A percentile compares a stretch with the other conserved stretches of the same genome.
These are phyloP conservation scores for Myriosclerotinia duriaeana DNA, from an alignment of 2,329 filamentous ascomycete genomes.

Conservation along the genomic window DNA sequence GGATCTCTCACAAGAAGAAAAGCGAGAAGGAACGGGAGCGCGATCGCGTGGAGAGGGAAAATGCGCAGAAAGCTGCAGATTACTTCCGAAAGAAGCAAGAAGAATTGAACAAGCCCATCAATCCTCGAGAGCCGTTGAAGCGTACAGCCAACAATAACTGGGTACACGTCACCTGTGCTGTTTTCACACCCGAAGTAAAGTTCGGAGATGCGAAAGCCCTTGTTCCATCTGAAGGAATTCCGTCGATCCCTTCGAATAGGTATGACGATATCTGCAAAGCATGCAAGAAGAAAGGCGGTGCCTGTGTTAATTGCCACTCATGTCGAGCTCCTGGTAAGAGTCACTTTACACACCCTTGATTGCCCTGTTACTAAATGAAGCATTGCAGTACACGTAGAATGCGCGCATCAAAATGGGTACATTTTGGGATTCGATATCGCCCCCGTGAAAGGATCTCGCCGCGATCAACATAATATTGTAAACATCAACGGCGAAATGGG, in stretches of 20 bases:
- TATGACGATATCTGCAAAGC: constrained; percentile 75
- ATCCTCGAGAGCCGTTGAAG: constrained; percentile 89
- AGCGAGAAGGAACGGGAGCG: constrained; percentile 87
- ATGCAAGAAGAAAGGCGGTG: constrained; percentile 73
- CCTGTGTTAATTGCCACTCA: constrained; percentile 78
- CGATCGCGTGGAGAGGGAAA: constrained; percentile 81
- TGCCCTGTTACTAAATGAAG: constrained; percentile 20
- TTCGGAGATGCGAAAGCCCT: constrained; percentile 83
- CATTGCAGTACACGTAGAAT: constrained; percentile 72
- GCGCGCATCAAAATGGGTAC: constrained; percentile 81
- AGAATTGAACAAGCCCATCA: constrained; percentile 75
- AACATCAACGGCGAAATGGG: constrained; percentile 79
- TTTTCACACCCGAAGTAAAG: constrained; percentile 90
- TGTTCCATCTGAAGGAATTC: constrained; percentile 86
- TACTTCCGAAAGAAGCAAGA: constrained; percentile 80
- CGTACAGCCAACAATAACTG: constrained; percentile 95
- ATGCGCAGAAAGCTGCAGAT: constrained; percentile 75
- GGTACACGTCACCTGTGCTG: constrained; percentile 91
- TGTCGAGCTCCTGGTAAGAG: constrained; percentile 56
- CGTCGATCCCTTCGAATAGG: constrained; percentile 69
- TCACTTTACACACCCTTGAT: neutral
- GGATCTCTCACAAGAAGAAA: constrained; percentile 81
- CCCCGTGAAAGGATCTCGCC: constrained; percentile 83
- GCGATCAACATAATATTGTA: constrained; percentile 77
- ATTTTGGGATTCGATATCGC: constrained; percentile 85